Evolutionary conservation across 2,329 filamentous ascomycete species (phyloP), one percentile per base, ranked within the genome.

Genomic region (Fusarium neocosmosporiellum): DNA sequence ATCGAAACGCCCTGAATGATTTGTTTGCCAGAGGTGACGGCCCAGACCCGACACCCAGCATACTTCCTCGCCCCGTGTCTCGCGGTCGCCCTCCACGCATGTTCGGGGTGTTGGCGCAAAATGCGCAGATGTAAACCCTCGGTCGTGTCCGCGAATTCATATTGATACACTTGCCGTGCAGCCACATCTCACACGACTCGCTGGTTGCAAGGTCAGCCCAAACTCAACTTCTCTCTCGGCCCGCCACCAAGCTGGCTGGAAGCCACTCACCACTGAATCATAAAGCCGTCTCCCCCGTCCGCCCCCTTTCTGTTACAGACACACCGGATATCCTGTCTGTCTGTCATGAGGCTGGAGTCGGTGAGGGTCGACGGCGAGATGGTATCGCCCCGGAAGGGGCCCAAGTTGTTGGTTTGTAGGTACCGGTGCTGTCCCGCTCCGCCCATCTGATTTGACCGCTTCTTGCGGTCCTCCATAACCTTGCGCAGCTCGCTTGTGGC

Each of bases 181-280:
- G 86, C 86, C 87, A 90, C 83, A 90, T 87, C 75, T 91, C 89
- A 77, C 90, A 92, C 27, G 88, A 89, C 81, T 91, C 87, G 75
- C 90, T 92, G 57, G 29, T 18, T 54, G 20, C n/a, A 9, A 62
- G 62, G 75, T 78, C 57, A 78, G 75, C 69, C 43, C 61, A 67
- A 65, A 63, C 55, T 54, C 55, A 50, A 29, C 39, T 34, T 14
- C 20, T 66, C 33, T 22, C 22, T 66, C 34, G 29, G 29, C 24
- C 33, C 34, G 59, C 57, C 57, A 53, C 41, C 41, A 43, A 29
- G 16, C 11, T 6, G 33, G 41, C 37, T 50, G 50, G 64, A 31
- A 46, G 24, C 60, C 41, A 80, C 87, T 68, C 84, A 92, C 90
- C 90, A 92, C 80, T 91, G 89, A 66, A 92, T 86, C 86, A 92